Conservation (phyloP, 768 basidiomycete genomes). For the Trichaptum fuscoviolaceum region DNA sequence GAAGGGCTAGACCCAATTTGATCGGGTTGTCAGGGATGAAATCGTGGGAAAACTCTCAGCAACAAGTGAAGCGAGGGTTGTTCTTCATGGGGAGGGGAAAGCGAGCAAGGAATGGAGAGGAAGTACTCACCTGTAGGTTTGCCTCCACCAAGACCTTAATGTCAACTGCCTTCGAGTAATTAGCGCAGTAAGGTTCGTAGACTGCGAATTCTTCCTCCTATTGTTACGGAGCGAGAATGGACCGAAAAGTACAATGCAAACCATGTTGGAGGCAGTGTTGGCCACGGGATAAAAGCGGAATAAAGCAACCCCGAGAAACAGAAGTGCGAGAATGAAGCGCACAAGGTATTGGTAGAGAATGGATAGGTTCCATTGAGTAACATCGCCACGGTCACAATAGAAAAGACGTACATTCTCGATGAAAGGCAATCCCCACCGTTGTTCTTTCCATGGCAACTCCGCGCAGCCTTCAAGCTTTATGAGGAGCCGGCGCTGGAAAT, state of each 20-base stretch:
- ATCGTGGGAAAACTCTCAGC: neutral
- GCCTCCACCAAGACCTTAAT: conserved; percentile 83
- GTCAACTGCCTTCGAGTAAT: conserved; percentile 84
- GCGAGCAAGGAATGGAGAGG: conserved; percentile 8
- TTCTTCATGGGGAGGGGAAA: neutral
- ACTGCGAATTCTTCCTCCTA: conserved; percentile 95
- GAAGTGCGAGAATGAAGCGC: conserved; percentile 14
- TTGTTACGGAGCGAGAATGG: conserved; percentile 33
- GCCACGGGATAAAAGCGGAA: conserved; percentile 5
- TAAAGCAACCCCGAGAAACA: conserved; percentile 5
- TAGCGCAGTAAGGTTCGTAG: conserved; percentile 97
- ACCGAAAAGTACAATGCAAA: conserved; percentile 2
- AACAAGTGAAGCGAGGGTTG: neutral
- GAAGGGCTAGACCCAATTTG: conserved; percentile 1
- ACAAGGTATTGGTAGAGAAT: conserved; percentile 13
- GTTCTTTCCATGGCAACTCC: conserved; percentile 75
- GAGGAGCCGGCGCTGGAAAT: conserved; percentile 93
- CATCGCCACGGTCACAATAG: conserved; percentile 8
- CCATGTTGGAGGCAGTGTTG: neutral
- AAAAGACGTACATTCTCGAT: conserved; percentile 65
- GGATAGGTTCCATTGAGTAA: neutral
- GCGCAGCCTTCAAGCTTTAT: conserved; percentile 85
- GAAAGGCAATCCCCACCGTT: conserved; percentile 86
- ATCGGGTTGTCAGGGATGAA: neutral
- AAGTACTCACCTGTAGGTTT: conserved; percentile 67